Conservation (phyloP, 2,329 filamentous ascomycete genomes). For the Colletotrichum paranaense region DNA sequence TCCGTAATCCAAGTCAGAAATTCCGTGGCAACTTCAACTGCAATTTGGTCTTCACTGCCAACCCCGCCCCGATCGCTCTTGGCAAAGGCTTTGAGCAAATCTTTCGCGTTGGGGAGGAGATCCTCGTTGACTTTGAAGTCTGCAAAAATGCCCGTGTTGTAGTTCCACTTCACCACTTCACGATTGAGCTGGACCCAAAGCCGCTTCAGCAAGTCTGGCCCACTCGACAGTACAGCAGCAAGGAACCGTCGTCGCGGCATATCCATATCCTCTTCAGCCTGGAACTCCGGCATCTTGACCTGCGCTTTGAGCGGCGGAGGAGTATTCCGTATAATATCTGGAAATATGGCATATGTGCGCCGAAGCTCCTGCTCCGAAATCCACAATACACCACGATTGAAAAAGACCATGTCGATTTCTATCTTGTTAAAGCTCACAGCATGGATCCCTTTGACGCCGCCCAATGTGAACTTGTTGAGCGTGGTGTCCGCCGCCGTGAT, state of each 20-base stretch:
- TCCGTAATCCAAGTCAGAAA: constrained; percentile 20
- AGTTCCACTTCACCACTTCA: constrained; percentile 5
- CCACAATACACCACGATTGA: background rate
- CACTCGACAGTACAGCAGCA: background rate
- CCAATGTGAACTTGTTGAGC: constrained; percentile 4
- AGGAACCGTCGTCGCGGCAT: background rate
- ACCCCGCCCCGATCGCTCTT: no score
- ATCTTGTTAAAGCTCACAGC: background rate
- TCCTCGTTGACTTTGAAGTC: background rate
- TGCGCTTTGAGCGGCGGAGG: constrained; percentile 2
- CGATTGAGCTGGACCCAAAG: constrained; percentile 9
- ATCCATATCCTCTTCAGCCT: constrained; percentile 3
- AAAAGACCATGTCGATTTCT: constrained; percentile 10
- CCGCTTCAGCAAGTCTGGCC: background rate
- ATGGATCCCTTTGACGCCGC: background rate
- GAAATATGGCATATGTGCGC: constrained; percentile 1
- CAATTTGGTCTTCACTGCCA: background rate
- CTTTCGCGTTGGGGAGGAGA: background rate
- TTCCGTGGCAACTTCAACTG: background rate
- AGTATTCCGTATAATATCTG: constrained; percentile 1
- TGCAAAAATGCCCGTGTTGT: constrained; percentile 13
- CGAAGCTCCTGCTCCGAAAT: background rate
- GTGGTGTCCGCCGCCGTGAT: constrained; percentile 8
- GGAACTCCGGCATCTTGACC: background rate
- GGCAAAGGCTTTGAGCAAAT: background rate